phyloP scores from a whole-genome alignment of 1,139 yeast genomes.

The Saccharomyces hybrid region DNA sequence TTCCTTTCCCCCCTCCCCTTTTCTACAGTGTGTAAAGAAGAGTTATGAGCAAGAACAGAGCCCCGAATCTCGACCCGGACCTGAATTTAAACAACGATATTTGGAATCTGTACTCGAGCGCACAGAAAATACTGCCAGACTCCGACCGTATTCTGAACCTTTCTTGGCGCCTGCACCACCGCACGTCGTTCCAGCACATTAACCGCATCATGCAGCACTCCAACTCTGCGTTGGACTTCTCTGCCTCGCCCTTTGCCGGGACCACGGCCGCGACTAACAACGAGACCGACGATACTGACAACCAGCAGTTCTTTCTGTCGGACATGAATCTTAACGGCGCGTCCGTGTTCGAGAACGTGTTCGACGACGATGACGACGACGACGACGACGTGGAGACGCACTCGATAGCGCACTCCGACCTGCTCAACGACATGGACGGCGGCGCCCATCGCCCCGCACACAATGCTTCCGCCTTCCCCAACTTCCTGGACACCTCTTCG shows the following conservation, averaged over 20 bases:
- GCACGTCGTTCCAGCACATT: background rate
- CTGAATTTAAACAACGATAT: conserved; percentile 4
- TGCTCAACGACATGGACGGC: background rate
- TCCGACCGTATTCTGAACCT: conserved; percentile 69
- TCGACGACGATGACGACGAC: background rate
- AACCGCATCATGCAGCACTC: background rate
- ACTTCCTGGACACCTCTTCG: background rate
- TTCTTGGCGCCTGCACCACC: conserved; percentile 45
- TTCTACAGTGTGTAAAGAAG: background rate
- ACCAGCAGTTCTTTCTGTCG: background rate
- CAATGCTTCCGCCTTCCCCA: background rate
- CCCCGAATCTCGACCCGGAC: background rate
- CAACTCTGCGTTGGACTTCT: background rate
- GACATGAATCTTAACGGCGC: background rate
- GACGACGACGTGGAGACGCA: background rate
- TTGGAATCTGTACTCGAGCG: conserved; percentile 74
- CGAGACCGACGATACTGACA: background rate
- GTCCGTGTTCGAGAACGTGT: background rate
- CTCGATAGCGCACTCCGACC: background rate
- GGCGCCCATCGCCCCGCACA: background rate
- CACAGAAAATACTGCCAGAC: conserved; percentile 66
- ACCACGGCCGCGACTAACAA: background rate
- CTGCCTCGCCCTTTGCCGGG: background rate
- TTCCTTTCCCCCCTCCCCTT: background rate
- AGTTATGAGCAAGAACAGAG: background rate